A percentile compares a stretch with the other conserved stretches of the same genome.
phyloP scores from a whole-genome alignment of 495 filamentous ascomycete species.

The Neurospora sp. region DNA sequence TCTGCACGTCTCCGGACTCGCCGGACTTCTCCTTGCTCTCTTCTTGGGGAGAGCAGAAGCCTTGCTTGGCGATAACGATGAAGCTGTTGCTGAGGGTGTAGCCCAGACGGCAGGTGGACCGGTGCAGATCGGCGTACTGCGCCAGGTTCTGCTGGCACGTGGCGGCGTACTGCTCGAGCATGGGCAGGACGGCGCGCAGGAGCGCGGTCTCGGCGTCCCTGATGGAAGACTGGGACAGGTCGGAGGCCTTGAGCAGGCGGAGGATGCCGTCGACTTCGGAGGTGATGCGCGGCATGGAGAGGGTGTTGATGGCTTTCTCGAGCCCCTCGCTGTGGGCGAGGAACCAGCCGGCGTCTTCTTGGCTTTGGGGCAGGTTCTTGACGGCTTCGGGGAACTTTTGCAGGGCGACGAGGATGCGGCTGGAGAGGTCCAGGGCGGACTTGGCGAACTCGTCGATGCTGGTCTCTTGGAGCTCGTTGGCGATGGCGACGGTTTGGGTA shows the following conservation, averaged over 20 bases:
- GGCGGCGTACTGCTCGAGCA: slow-evolving; percentile 60
- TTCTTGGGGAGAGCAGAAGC: slow-evolving; percentile 84
- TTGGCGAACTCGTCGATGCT: slow-evolving; percentile 21
- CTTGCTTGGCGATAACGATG: slow-evolving; percentile 62
- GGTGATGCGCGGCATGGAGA: slow-evolving; percentile 47
- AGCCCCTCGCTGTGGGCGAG: slow-evolving; percentile 49
- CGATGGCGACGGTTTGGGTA: slow-evolving; percentile 5
- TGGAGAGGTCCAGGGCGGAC: slow-evolving; percentile 50
- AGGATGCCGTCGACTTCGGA: slow-evolving; percentile 36
- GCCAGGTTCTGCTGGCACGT: slow-evolving; percentile 45
- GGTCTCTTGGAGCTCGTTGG: slow-evolving; percentile 9
- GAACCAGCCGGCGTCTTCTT: slow-evolving; percentile 55
- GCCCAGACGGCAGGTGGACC: slow-evolving; percentile 59
- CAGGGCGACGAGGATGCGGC: slow-evolving; percentile 59
- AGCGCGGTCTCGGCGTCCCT: slow-evolving; percentile 46
- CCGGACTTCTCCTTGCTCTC: slow-evolving; percentile 55
- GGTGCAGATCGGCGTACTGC: slow-evolving; percentile 49
- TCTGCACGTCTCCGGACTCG: slow-evolving; percentile 67
- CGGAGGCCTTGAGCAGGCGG: slow-evolving; percentile 38
- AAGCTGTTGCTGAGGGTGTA: slow-evolving; percentile 68
- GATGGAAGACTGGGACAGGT: slow-evolving; percentile 30
- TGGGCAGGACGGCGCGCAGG: slow-evolving; percentile 57
- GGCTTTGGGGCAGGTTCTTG: slow-evolving; percentile 35
- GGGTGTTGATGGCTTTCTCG: slow-evolving; percentile 42
- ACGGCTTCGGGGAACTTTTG: slow-evolving; percentile 53